Conservation (phyloP, 2,329 filamentous ascomycete genomes). For the Passalora sequoiae region DNA sequence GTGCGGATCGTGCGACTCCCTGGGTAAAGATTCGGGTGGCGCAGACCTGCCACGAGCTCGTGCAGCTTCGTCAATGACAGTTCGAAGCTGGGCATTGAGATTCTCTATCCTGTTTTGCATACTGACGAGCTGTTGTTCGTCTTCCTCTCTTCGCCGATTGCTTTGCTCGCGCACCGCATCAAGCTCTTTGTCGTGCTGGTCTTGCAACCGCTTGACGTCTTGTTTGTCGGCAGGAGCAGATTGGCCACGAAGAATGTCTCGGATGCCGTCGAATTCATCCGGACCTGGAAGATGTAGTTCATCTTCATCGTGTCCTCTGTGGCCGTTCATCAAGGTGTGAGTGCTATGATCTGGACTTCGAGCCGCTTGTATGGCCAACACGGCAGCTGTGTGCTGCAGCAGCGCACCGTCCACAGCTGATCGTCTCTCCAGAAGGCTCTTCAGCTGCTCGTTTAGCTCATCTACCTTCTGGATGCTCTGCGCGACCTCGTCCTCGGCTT, state of each 20-base stretch:
- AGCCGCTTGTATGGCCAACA: constrained; percentile 69
- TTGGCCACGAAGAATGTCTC: constrained; percentile 29
- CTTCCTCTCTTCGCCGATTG: constrained; percentile 21
- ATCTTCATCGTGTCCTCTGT: constrained; percentile 19
- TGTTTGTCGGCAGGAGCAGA: constrained; percentile 19
- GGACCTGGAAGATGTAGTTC: constrained; percentile 21
- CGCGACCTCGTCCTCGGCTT: constrained; percentile 68
- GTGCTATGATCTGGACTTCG: constrained; percentile 11
- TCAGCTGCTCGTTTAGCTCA: constrained; percentile 74
- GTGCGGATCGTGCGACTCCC: constrained; percentile 9
- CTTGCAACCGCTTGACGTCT: constrained; percentile 19
- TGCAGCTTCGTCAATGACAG: constrained; percentile 29
- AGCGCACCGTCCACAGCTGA: constrained; percentile 70
- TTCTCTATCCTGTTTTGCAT: constrained; percentile 32
- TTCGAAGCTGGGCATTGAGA: constrained; percentile 30
- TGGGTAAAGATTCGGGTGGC: constrained; percentile 20
- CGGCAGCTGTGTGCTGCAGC: constrained; percentile 84
- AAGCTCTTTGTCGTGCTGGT: constrained; percentile 30
- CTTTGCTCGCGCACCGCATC: constrained; percentile 23
- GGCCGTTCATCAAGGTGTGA: constrained; percentile 14
- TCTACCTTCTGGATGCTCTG: constrained; percentile 77
- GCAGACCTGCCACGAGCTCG: constrained; percentile 24
- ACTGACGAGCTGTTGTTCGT: constrained; percentile 29
- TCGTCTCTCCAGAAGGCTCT: constrained; percentile 69
- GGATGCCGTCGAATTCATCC: constrained; percentile 52